Evolutionary conservation across 306 rosid species (phyloP), one percentile per base, ranked within the genome.

Genomic region (Acacia acuminata): DNA sequence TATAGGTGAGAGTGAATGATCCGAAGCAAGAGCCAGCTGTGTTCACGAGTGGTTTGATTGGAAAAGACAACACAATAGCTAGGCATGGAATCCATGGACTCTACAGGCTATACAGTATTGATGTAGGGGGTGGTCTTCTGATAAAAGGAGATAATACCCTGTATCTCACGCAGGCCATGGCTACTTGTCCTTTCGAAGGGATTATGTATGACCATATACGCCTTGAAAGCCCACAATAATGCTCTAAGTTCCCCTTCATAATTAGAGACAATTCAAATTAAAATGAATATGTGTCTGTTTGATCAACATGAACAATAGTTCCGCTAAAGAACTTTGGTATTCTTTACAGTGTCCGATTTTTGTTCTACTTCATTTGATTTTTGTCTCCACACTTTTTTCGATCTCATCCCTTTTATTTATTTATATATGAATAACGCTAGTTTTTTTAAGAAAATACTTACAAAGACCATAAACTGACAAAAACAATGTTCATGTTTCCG

Each of bases 51-150:
- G 99, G 97, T 22, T 45, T 86, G 38, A 88, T 96, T 74, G 99
- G 99, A 65, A 92, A 84, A 65, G 99, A 96, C 80, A 87, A 92
- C 66, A 89, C 99, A 45, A 89, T 96, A 0, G 94, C 97, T 7
- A 90, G 99, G 74, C 99, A 96, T 87, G 99, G 99, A 78, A 90
- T 90, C 77, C 98, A 93, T 79, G 99, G 99, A 22, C 97, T 96
- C 19, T 88, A 93, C 25, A 84, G 99, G 98, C 85, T 88, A 43
- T 93, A 22, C 87, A 90, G 27, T 69, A 85, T 90, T 19, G 88
- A 81, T 17, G 78, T 96, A 32, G 77, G 88, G 2, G 84, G 85
- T 51, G 72, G 79, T 71, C 82, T 74, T 11, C 91, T 93, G 27
- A 50, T 63, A 38, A 67, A 77, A 68, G 96, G 93, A 5, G 85